phyloP scores from a whole-genome alignment of 2,329 filamentous ascomycete genomes.

The Fusarium brachygibbosum region DNA sequence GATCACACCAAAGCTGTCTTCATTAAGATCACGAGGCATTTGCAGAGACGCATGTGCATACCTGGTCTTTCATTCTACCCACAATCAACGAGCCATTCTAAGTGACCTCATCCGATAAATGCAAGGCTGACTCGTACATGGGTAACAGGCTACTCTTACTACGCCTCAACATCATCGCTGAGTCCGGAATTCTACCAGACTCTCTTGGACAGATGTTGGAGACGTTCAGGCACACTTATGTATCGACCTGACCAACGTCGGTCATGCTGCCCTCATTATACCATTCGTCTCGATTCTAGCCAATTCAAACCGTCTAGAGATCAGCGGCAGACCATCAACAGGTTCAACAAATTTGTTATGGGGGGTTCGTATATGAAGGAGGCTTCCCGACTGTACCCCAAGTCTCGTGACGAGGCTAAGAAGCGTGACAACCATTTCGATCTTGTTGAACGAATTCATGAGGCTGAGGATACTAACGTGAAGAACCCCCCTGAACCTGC shows the following conservation, averaged over 20 bases:
- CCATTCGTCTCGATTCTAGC: conserved; percentile 77
- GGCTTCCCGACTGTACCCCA: conserved; percentile 73
- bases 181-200: conserved; percentile 77
- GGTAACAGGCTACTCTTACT: conserved; percentile 77
- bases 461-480: conserved; percentile 70
- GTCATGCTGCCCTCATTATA: conserved; percentile 94
- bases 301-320: conserved; percentile 76
- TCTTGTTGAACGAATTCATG: conserved; percentile 75
- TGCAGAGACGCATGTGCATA: conserved; percentile 5
- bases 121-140: conserved; percentile 43
- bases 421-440: conserved; percentile 77
- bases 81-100: conserved; percentile 4
- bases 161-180: conserved; percentile 72
- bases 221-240: conserved; percentile 77
- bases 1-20: conserved; percentile 7
- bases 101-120: conserved; percentile 10
- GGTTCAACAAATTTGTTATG: conserved; percentile 79
- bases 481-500: conserved; percentile 73
- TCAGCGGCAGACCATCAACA: conserved; percentile 81
- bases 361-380: conserved; percentile 77
- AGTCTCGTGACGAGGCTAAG: conserved; percentile 74
- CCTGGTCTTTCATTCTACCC: not conserved
- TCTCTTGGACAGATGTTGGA: conserved; percentile 82
- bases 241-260: conserved; percentile 83
- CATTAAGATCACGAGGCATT: conserved; percentile 16